Evolutionary conservation across 305 asterid species (phyloP), one percentile per base, ranked within the genome.

Genomic region (Plantago lanceolata): DNA sequence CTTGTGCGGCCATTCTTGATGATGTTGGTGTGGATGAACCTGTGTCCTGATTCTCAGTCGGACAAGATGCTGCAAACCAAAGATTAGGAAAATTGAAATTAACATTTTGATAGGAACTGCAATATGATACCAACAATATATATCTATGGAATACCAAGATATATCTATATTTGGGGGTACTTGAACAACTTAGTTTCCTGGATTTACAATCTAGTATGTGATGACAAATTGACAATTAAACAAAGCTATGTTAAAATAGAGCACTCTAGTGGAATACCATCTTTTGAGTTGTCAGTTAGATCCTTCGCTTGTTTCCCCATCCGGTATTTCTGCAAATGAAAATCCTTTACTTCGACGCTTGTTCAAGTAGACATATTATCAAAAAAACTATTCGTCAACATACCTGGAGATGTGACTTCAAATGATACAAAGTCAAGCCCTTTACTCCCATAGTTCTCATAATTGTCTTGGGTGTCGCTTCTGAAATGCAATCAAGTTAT

Each of bases 391-490:
- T 2, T 29, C 44, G 16, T 55, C 6, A 21, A 56, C 71, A 62
- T 72, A 80, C 97, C 95, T 91, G 97, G 71, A 91, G 97, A 83
- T 88, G 96, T 24, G 97, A 91, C 87, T 91, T 91, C 84, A 91
- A 82, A 76, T 91, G 97, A 77, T 91, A 91, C 65, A 91, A 74
- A 50, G 97, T 91, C 77, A 91, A 83, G 71, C 97, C 97, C 73
- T 88, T 91, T 43, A 91, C 97, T 66, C 96, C 96, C 97, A 91
- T 91, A 72, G 95, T 83, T 81, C 96, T 84, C 92, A 91, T 61
- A 43, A 91, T 84, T 49, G 95, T 74, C 81, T 88, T 91, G 5
- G 97, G 97, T 11, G 97, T 91, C 67, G 97, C 97, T 77, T 88
- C 97, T 91, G 92, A 69, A 69, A 20, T 44, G 63, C 50, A 64